Evolutionary conservation across 75 land plant genomes (phyloP).

Genomic region (Picea sitchensis): DNA sequence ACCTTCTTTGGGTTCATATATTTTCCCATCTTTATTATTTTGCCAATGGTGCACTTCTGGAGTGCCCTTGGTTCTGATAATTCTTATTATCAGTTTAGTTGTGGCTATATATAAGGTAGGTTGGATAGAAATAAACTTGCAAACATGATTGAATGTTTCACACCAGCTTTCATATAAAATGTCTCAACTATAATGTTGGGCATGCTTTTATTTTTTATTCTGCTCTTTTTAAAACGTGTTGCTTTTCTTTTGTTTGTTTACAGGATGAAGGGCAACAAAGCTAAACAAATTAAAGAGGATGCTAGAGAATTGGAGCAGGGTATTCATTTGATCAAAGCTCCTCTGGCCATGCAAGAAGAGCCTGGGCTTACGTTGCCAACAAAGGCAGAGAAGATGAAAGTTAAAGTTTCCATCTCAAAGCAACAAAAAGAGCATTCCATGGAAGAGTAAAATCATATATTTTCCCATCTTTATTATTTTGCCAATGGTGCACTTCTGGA

Average conservation of each 20-base stretch:
- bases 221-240: neutral
- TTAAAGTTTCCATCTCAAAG: constrained; percentile 49
- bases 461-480: no score
- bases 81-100: no score
- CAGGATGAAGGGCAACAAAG: constrained; percentile 87
- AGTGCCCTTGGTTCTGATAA: no score
- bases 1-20: neutral
- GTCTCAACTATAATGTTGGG: neutral
- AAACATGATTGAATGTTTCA: neutral
- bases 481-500: no score
- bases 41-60: no score
- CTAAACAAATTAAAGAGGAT: constrained; percentile 51
- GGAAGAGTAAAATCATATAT: constrained; percentile 63
- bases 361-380: constrained; percentile 66
- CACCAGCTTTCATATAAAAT: neutral
- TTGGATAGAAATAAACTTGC: neutral
- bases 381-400: constrained; percentile 57
- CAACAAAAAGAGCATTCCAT: constrained; percentile 36
- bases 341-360: constrained; percentile 50
- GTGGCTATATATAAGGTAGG: no score
- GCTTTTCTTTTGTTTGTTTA: neutral
- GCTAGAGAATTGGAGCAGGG: constrained; percentile 70
- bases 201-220: no score
- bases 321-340: constrained; percentile 84
- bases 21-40: no score